Percentiles rank a stretch among this genome's conserved stretches.
These are phyloP conservation scores for Trichoderma afroharzianum DNA, from an alignment of 2,329 filamentous ascomycete species.

Conservation along the genomic window DNA sequence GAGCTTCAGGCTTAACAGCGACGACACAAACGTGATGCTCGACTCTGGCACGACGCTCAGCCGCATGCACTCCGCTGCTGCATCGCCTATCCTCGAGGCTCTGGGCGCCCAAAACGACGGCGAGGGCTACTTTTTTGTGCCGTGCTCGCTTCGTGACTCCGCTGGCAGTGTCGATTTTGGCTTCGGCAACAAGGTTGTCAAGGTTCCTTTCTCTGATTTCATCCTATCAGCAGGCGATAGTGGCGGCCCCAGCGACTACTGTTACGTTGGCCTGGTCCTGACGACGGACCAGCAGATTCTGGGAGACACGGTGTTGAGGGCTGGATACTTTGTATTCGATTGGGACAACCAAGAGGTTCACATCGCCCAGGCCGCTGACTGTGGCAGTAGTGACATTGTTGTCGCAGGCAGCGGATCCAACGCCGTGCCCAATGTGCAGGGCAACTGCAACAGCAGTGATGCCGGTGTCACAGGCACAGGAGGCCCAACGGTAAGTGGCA, in stretches of 20 bases:
- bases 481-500: background rate
- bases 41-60: slow-evolving; percentile 52
- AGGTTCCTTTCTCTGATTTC: slow-evolving; percentile 46
- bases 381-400: slow-evolving; percentile 37
- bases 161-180: slow-evolving; percentile 46
- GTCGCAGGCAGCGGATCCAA: slow-evolving; percentile 31
- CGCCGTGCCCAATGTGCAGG: slow-evolving; percentile 33
- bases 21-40: slow-evolving; percentile 43
- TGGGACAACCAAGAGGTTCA: slow-evolving; percentile 43
- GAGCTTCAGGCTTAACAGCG: slow-evolving; percentile 25
- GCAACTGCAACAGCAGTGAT: slow-evolving; percentile 35
- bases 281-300: slow-evolving; percentile 42
- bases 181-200: slow-evolving; percentile 41
- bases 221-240: slow-evolving; percentile 33
- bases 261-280: slow-evolving; percentile 41
- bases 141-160: slow-evolving; percentile 37
- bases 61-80: slow-evolving; percentile 42
- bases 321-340: slow-evolving; percentile 46
- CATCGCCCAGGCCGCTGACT: slow-evolving; percentile 40
- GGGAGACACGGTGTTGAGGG: slow-evolving; percentile 41
- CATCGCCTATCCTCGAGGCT: slow-evolving; percentile 40
- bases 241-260: slow-evolving; percentile 31
- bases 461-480: slow-evolving; percentile 17
- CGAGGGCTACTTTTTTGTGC: slow-evolving; percentile 43
- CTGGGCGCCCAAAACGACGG: slow-evolving; percentile 40